Base-by-base conservation (phyloP, 345 rosid genomes). In the Schrenkiella parvula region DNA sequence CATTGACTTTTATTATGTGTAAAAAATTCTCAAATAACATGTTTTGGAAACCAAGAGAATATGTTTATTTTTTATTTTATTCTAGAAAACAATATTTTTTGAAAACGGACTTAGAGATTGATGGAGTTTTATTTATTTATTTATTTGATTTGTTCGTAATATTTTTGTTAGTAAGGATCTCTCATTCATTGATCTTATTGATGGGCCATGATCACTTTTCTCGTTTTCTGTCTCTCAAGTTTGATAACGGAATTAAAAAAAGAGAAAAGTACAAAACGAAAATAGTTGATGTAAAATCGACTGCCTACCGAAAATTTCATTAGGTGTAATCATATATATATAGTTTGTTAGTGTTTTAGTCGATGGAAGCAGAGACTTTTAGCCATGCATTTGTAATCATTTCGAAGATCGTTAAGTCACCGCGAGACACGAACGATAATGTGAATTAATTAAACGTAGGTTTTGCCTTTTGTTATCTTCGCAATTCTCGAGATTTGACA, bases 381-480 rank as follows among this genome's bases (percentile, higher is more conserved):
- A 28, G 3, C 52, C 60, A 63, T 76, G 75, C 79, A 76, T 54
- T 62, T 63, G 79, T 64, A 69, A 76, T 76, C 79, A 76, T 69
- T 61, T 69, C 75, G 31, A 38, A 54, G 35, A 62, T 62, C 66
- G 29, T 69, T 29, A 54, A 25, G 66, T 76, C 75, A 69, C 39
- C 59, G 34, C 6, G 28, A 53, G 26, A 23, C 65, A 35, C 74
- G 44, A 53, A 37, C 19, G 13, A 54, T 69, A 63, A 55, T 46
- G 35, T 69, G 10, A 44, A 61, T 12, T 43, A 12, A 34, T 39
- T n/a, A 62, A 47, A 15, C 11, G 9, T n/a, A 29, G 43, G 52
- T 37, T 19, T 19, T 64, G 38, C 58, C 39, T 35, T 73, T 56
- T 18, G 25, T 35, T 55, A 25, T 73, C 66, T 56, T 46, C 53